Base-by-base conservation (phyloP, 2,329 filamentous ascomycete genomes). In the Aspergillus fijiensis region DNA sequence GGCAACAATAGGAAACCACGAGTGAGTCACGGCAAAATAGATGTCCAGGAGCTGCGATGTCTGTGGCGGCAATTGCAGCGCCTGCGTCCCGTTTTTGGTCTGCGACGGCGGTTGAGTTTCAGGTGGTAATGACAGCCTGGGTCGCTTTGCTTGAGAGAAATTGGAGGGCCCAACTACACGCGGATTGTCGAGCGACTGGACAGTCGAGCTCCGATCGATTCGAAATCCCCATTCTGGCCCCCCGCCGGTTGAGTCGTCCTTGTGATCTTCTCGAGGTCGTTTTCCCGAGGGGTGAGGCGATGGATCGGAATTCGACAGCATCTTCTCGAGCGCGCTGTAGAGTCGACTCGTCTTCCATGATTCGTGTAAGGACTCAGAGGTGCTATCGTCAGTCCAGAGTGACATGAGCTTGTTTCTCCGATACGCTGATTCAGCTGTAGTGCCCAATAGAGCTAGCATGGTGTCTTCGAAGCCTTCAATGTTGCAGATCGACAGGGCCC, bases 1-100 rank as follows among this genome's bases (percentile, higher is more conserved):
- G 52, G 84, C 81, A 27, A 82, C 77, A n/a, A 87, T 80, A 0
- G 85, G 85, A 31, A 87, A 79, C 84, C 85, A 87, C 27, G 80
- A 80, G 64, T 87, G 83, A 0, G 82, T 85, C 58, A 81, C 81
- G 0, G 83, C 79, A 63, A 86, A 86, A 65, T 86, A 87, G 11
- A 81, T 75, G 65, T 86, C 83, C 39, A 87, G 72, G 6, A 86
- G 72, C 16, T 77, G 76, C 69, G 83, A 83, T 9, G 82, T 78
- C 57, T 82, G 78, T 27, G 74, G 65, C 12, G 84, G 84, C 11
- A 86, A 74, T 42, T 72, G 69, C 42, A 76, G 67, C 12, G 63
- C 49, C 33, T 64, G 63, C 2, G 29, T 35, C 42, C 53, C 55
- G 42, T 33, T 63, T 11, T 52, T 33, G 5, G 61, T 45, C 11